Evolutionary conservation across 2,329 filamentous ascomycete genomes (phyloP).

Genomic region (Fusarium setosum): DNA sequence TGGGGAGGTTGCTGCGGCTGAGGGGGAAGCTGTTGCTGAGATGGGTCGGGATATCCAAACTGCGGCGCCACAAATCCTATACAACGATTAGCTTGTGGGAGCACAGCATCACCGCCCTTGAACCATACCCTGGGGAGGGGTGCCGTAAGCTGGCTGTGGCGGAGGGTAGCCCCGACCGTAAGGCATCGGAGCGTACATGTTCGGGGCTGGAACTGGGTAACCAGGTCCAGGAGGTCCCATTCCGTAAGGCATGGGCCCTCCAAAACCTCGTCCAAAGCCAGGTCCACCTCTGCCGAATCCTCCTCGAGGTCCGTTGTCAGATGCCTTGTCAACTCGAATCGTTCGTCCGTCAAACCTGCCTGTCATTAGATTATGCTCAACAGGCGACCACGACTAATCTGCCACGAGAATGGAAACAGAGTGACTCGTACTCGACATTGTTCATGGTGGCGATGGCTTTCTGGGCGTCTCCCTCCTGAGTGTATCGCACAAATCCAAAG

Average conservation of each 20-base stretch:
- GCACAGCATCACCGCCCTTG: neutral
- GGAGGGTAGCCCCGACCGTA: slow-evolving; percentile 54
- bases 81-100: slow-evolving; percentile 7
- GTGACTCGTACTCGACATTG: slow-evolving; percentile 81
- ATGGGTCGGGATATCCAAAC: slow-evolving; percentile 62
- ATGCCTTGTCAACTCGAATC: slow-evolving; percentile 96
- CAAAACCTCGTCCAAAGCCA: slow-evolving; percentile 55
- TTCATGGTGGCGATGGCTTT: slow-evolving; percentile 84
- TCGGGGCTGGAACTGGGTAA: slow-evolving; percentile 48
- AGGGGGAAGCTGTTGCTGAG: slow-evolving; percentile 53
- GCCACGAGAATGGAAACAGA: slow-evolving; percentile 36
- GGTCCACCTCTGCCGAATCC: slow-evolving; percentile 54
- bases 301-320: slow-evolving; percentile 76
- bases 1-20: slow-evolving; percentile 52
- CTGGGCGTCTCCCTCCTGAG: slow-evolving; percentile 79
- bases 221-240: slow-evolving; percentile 51
- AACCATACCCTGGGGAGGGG: slow-evolving; percentile 55
- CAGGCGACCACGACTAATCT: slow-evolving; percentile 4
- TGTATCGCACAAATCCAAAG: slow-evolving; percentile 95
- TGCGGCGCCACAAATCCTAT: slow-evolving; percentile 51
- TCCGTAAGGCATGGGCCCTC: slow-evolving; percentile 52
- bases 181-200: slow-evolving; percentile 51
- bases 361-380: slow-evolving; percentile 20
- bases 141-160: slow-evolving; percentile 49
- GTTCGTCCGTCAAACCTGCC: slow-evolving; percentile 36